Percentiles rank a stretch among this genome's conserved stretches.
Conservation (phyloP, 306 rosid species). For the Rubus parviflorus region DNA sequence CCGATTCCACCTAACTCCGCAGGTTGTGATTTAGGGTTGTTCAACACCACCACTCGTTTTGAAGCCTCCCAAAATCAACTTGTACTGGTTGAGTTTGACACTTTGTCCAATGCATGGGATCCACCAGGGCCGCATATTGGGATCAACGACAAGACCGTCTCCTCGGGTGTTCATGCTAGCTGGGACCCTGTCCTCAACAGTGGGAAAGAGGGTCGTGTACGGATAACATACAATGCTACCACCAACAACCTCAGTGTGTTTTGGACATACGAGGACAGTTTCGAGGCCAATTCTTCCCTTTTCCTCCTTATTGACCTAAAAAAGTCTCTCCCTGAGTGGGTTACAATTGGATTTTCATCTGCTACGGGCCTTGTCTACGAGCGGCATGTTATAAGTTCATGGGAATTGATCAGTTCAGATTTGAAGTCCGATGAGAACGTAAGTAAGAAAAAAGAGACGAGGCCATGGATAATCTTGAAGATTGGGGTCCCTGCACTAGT, state of each 20-base stretch:
- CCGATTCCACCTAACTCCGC: constrained; percentile 13
- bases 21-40: constrained; percentile 8
- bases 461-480: no score
- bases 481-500: no score
- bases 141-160: background rate
- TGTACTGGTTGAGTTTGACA: constrained; percentile 27
- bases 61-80: constrained; percentile 1
- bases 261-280: background rate
- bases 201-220: background rate
- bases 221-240: constrained; percentile 26
- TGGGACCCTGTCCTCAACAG: constrained; percentile 1
- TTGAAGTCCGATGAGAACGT: background rate
- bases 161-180: background rate
- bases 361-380: constrained; percentile 5
- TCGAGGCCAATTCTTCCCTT: background rate
- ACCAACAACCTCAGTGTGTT: constrained; percentile 28
- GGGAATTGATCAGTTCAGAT: constrained; percentile 26
- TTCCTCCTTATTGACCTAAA: constrained; percentile 4
- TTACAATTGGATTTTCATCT: constrained; percentile 22
- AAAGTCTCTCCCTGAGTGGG: constrained; percentile 20
- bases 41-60: background rate
- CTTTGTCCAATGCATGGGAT: background rate
- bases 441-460: no score
- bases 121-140: background rate
- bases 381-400: constrained; percentile 11